A percentile compares a stretch with the other conserved stretches of the same genome.
Evolutionary conservation across 2,329 filamentous ascomycete genomes (phyloP).

Genomic region (Trichoderma sp.): DNA sequence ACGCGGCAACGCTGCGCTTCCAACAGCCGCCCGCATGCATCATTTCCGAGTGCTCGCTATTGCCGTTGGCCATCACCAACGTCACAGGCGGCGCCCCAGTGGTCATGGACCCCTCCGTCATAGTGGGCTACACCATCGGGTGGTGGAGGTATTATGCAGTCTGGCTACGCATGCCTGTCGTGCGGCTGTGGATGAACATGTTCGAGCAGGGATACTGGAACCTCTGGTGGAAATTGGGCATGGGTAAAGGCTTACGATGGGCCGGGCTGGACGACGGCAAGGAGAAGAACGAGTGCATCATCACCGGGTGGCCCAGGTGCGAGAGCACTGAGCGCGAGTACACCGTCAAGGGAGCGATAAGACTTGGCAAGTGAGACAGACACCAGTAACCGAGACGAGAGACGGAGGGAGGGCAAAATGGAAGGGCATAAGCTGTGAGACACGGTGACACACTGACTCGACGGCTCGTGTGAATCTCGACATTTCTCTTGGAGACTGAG

Average conservation of each 20-base stretch:
- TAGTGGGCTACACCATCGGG: constrained; percentile 23
- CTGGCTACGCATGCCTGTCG: constrained; percentile 25
- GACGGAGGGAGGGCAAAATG: neutral
- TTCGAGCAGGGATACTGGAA: constrained; percentile 25
- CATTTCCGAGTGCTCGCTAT: constrained; percentile 25
- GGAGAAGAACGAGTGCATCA: constrained; percentile 24
- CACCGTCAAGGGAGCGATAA: constrained; percentile 12
- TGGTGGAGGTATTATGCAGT: constrained; percentile 26
- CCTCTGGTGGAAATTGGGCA: constrained; percentile 23
- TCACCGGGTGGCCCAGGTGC: constrained; percentile 23
- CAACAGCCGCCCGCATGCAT: constrained; percentile 24
- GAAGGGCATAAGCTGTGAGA: neutral
- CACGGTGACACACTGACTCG: neutral
- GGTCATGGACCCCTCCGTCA: constrained; percentile 23
- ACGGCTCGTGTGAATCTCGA: neutral
- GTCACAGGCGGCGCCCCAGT: constrained; percentile 24
- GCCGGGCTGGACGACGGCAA: constrained; percentile 22
- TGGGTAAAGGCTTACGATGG: constrained; percentile 24
- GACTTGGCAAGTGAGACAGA: constrained; percentile 11
- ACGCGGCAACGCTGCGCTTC: constrained; percentile 23
- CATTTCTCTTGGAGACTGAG: neutral
- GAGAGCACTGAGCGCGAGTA: constrained; percentile 1
- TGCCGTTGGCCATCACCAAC: constrained; percentile 23
- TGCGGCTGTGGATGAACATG: constrained; percentile 23
- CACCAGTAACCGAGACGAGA: neutral